These are phyloP conservation scores for Cylindrotheca fusiformis DNA, from an alignment of 108 stramenopile genomes.

Conservation along the genomic window DNA sequence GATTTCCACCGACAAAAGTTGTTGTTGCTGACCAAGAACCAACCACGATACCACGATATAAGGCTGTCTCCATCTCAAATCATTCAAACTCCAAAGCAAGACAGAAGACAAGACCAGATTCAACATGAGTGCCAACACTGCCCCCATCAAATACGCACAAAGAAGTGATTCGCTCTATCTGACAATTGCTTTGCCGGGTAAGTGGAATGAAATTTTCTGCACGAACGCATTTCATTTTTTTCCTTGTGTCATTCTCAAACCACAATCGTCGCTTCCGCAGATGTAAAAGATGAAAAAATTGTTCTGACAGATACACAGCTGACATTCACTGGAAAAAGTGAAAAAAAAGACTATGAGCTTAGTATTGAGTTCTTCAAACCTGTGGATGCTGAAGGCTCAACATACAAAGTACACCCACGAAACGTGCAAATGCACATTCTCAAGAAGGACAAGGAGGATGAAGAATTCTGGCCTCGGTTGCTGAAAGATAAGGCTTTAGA, in stretches of 20 bases:
- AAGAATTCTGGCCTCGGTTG: constrained; percentile 85
- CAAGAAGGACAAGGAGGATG: constrained; percentile 75
- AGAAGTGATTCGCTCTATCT: constrained; percentile 89
- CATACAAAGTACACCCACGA: constrained; percentile 90
- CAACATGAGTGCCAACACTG: constrained; percentile 61
- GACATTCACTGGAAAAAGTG: constrained; percentile 76
- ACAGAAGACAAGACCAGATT: no score
- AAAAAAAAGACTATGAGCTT: constrained; percentile 78
- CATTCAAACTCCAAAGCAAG: background rate
- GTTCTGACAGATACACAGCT: constrained; percentile 78
- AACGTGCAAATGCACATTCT: constrained; percentile 91
- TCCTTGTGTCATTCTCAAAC: background rate
- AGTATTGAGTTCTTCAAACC: constrained; percentile 88
- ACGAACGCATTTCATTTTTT: background rate
- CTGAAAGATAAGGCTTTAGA: constrained; percentile 90
- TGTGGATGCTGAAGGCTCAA: constrained; percentile 83
- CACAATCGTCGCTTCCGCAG: constrained; percentile 25
- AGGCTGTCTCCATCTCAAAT: no score
- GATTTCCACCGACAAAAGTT: no score
- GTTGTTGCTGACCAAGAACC: no score
- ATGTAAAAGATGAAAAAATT: constrained; percentile 91
- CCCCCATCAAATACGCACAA: constrained; percentile 94
- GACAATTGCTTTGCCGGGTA: constrained; percentile 86
- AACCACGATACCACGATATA: no score
- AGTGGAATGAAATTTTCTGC: constrained; percentile 23